Conservation (phyloP, 1,284 basidiomycete genomes). For the Hemileia vastatrix region DNA sequence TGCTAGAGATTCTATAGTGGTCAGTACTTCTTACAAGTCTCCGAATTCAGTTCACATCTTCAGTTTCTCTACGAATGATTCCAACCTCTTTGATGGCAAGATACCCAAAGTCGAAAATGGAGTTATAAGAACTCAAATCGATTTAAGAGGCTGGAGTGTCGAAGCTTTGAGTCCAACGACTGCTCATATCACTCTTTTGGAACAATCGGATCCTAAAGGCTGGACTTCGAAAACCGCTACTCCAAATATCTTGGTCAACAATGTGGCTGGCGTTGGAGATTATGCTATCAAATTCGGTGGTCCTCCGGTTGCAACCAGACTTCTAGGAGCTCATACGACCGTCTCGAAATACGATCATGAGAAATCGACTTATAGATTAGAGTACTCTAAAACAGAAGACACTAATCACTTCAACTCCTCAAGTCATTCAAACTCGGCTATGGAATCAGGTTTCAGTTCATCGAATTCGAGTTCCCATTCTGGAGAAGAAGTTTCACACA, state of each 20-base stretch:
- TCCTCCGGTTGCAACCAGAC: slow-evolving; percentile 74
- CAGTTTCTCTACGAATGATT: slow-evolving; percentile 83
- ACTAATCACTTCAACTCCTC: slow-evolving; percentile 24
- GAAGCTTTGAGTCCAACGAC: slow-evolving; percentile 91
- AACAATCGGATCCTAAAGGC: slow-evolving; percentile 92
- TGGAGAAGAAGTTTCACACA: slow-evolving; percentile 47
- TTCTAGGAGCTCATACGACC: slow-evolving; percentile 65
- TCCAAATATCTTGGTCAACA: slow-evolving; percentile 84
- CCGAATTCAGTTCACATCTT: slow-evolving; percentile 90
- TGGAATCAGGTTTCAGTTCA: slow-evolving; percentile 19
- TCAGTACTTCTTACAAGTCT: slow-evolving; percentile 95
- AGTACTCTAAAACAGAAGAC: slow-evolving; percentile 63
- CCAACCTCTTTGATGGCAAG: slow-evolving; percentile 68
- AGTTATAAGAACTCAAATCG: slow-evolving; percentile 83
- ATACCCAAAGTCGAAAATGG: slow-evolving; percentile 62
- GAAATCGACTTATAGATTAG: slow-evolving; percentile 65
- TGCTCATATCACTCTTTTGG: slow-evolving; percentile 81
- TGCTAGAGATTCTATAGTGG: slow-evolving; percentile 78
- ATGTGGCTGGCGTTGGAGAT: slow-evolving; percentile 84
- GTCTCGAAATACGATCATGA: slow-evolving; percentile 78
- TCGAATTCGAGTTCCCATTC: not conserved
- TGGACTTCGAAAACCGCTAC: slow-evolving; percentile 93
- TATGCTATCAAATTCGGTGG: slow-evolving; percentile 90
- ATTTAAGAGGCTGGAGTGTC: slow-evolving; percentile 92
- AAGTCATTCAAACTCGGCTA: not conserved